phyloP scores from a whole-genome alignment of 441 rosid species.

The Dalechampia spathulata region DNA sequence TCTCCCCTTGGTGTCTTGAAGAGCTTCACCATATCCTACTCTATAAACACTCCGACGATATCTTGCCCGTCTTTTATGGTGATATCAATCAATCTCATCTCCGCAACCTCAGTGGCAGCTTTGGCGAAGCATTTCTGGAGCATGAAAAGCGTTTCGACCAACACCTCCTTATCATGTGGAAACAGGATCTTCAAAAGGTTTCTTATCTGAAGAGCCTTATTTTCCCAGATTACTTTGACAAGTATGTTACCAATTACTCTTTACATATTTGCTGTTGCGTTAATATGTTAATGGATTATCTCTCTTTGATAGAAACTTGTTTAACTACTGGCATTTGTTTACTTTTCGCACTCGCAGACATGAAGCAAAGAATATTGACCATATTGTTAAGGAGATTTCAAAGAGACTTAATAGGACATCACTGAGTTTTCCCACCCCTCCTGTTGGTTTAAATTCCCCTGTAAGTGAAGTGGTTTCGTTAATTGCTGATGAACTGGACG shows the following conservation, averaged over 20 bases:
- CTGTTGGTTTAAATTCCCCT: not conserved
- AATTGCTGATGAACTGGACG: not conserved
- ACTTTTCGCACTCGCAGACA: conserved; percentile 1
- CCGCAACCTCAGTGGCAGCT: not conserved
- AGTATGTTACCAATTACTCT: not conserved
- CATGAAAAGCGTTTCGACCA: not conserved
- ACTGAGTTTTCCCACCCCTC: not conserved
- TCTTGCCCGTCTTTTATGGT: not conserved
- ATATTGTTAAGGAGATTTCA: conserved; percentile 2
- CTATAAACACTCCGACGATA: not conserved
- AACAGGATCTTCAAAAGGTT: not conserved
- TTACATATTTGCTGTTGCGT: not conserved
- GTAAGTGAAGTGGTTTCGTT: conserved; percentile 1
- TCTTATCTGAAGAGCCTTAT: not conserved
- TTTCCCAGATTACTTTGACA: not conserved
- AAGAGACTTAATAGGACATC: not conserved
- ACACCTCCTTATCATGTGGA: not conserved
- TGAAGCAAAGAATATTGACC: conserved; percentile 3
- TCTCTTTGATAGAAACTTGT: not conserved
- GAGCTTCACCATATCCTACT: not conserved
- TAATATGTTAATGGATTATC: not conserved
- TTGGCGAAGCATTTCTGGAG: not conserved
- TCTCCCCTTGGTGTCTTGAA: conserved; percentile 3
- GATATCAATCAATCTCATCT: not conserved
- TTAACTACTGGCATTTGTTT: not conserved